These are phyloP conservation scores for Candida pseudoviswanathii DNA, from an alignment of 1,139 yeast species.

Conservation along the genomic window DNA sequence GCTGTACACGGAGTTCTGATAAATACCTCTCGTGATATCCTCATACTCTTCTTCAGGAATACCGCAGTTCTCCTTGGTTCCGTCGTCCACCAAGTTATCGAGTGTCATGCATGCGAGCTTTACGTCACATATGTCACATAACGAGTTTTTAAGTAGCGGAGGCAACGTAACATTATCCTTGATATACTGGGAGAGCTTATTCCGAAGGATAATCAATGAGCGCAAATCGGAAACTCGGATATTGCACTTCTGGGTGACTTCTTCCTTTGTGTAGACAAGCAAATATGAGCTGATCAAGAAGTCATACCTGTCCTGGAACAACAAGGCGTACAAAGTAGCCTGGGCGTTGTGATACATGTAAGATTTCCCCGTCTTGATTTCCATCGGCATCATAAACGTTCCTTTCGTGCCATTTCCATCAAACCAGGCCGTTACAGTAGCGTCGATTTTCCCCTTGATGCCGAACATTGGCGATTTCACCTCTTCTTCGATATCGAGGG, in stretches of 20 bases:
- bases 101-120: slow-evolving; percentile 68
- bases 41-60: slow-evolving; percentile 48
- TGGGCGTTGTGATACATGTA: slow-evolving; percentile 81
- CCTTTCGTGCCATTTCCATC: slow-evolving; percentile 29
- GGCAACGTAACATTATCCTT: slow-evolving; percentile 61
- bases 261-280: slow-evolving; percentile 71
- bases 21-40: slow-evolving; percentile 53
- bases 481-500: slow-evolving; percentile 85
- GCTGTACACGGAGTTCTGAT: slow-evolving; percentile 36
- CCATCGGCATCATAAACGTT: slow-evolving; percentile 71
- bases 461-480: slow-evolving; percentile 93
- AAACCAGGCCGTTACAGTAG: slow-evolving; percentile 66
- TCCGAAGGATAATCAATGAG: slow-evolving; percentile 67
- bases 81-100: slow-evolving; percentile 62
- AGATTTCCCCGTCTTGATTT: slow-evolving; percentile 81
- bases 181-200: slow-evolving; percentile 63
- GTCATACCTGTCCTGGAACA: slow-evolving; percentile 79
- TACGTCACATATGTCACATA: slow-evolving; percentile 71
- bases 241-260: slow-evolving; percentile 58
- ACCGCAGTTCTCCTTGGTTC: slow-evolving; percentile 52
- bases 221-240: slow-evolving; percentile 58
- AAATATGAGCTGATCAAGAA: slow-evolving; percentile 65
- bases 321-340: slow-evolving; percentile 77
- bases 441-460: slow-evolving; percentile 89
- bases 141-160: slow-evolving; percentile 51